Evolutionary conservation across 2,329 filamentous ascomycete species (phyloP), one percentile per base, ranked within the genome.

Genomic region (Botrytis hyacinthi): DNA sequence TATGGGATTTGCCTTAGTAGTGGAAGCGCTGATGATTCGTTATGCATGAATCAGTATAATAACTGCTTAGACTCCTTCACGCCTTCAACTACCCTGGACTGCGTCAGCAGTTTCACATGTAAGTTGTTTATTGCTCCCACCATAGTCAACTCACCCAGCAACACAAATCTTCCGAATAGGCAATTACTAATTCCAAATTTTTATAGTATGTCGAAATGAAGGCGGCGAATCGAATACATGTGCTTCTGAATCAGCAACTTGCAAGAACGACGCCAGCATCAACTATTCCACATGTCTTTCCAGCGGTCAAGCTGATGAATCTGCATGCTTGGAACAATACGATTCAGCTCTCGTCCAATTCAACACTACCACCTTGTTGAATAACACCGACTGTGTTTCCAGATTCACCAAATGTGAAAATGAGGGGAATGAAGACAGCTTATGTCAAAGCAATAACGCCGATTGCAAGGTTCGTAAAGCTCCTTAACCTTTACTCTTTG

Each of bases 11-110:
- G 74, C 66, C 57, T 75, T 3, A 67, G 48, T 46, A 69, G 61
- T n/a, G 74, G 74, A 2, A 32, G 54, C 29, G 67, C 74, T 3
- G 67, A 75, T 44, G 68, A 75, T 42, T 46, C 68, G n/a, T 48
- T 54, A 57, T 75, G 74, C 61, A 75, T 75, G 74, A 61, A 35
- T n/a, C 74, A 75, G 44, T 75, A 75, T n/a, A 75, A 75, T 40
- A 72, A 75, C 22, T 75, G 74, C 59, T 70, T 75, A 40, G 72
- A 72, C 37, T 74, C 74, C 16, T 75, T 75, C 57, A 75, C 72
- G 7, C 32, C 72, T 40, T 74, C 72, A 1, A 70, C 69, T 40
- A 72, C 72, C 16, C 20, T 68, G 18, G 74, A 75, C 66, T 75
- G 74, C 22, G 74, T 75, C 10, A 71, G 67, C 26, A 57, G 67